A percentile compares a stretch with the other conserved stretches of the same genome.
These are phyloP conservation scores for Chondrus crispus DNA, from an alignment of 23 red algal genomes.

Conservation along the genomic window DNA sequence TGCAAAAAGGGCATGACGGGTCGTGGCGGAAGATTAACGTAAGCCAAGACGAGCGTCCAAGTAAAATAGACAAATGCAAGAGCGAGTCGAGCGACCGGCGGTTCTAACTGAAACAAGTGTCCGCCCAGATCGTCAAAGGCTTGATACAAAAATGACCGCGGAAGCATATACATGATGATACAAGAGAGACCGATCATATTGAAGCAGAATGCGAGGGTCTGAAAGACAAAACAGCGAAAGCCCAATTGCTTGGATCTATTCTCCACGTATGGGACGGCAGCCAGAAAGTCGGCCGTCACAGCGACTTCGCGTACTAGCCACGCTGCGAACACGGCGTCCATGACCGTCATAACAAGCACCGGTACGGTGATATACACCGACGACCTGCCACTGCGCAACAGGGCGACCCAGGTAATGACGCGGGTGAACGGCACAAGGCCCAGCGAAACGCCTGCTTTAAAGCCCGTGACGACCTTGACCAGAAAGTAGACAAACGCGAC, in stretches of 20 bases:
- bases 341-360: slow-evolving; percentile 30
- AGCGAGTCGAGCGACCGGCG: slow-evolving; percentile 59
- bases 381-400: not conserved
- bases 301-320: slow-evolving; percentile 42
- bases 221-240: slow-evolving; percentile 79
- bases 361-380: slow-evolving; percentile 22
- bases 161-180: slow-evolving; percentile 30
- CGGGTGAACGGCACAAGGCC: slow-evolving; percentile 72
- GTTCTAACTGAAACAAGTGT: slow-evolving; percentile 59
- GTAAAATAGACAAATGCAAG: slow-evolving; percentile 71
- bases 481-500: slow-evolving; percentile 18
- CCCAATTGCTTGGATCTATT: slow-evolving; percentile 77
- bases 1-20: slow-evolving; percentile 35
- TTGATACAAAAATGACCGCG: slow-evolving; percentile 20
- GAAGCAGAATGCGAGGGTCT: slow-evolving; percentile 50
- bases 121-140: slow-evolving; percentile 18
- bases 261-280: slow-evolving; percentile 61
- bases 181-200: slow-evolving; percentile 38
- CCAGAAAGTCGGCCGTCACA: slow-evolving; percentile 52
- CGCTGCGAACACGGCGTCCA: slow-evolving; percentile 47
- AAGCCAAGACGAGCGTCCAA: slow-evolving; percentile 55
- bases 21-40: slow-evolving; percentile 63
- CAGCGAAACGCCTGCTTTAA: slow-evolving; percentile 29
- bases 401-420: slow-evolving; percentile 39
- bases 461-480: slow-evolving; percentile 46